Conservation (phyloP, 306 rosid genomes). For the Corylus americana region DNA sequence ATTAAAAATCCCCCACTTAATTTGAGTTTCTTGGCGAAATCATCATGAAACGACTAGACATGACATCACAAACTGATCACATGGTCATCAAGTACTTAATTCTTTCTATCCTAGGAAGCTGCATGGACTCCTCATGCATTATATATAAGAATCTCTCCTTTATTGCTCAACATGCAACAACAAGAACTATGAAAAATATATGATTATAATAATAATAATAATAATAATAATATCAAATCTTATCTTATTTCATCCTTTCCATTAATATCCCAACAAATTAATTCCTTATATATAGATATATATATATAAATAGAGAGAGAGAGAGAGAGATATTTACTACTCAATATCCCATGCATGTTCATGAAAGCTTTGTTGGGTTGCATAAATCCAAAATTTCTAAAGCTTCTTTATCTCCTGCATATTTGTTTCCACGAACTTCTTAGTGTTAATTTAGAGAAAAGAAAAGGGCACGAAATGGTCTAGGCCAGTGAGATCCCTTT, state of each 20-base stretch:
- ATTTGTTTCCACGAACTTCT: conserved; percentile 20
- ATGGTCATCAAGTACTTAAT: not conserved
- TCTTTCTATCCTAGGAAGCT: not conserved
- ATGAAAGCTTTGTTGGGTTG: conserved; percentile 29
- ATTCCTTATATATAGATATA: no score
- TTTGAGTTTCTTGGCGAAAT: not conserved
- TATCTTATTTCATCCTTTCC: not conserved
- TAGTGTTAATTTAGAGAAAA: conserved; percentile 4
- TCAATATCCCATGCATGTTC: not conserved
- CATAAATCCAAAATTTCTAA: conserved; percentile 35
- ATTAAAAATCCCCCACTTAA: not conserved
- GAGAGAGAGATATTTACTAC: no score
- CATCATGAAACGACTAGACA: not conserved
- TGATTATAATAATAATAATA: not conserved
- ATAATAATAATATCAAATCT: conserved; percentile 4
- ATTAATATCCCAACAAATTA: not conserved
- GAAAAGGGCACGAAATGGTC: not conserved
- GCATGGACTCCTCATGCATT: not conserved
- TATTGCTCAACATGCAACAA: not conserved
- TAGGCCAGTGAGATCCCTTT: conserved; percentile 8
- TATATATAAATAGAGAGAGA: not conserved
- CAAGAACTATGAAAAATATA: not conserved
- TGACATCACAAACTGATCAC: not conserved
- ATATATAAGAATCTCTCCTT: not conserved
- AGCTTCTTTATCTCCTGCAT: conserved; percentile 26